A percentile compares a stretch with the other conserved stretches of the same genome.
Evolutionary conservation across 495 filamentous ascomycete genomes (phyloP).

Genomic region (Hypoxylon crocopeplum): DNA sequence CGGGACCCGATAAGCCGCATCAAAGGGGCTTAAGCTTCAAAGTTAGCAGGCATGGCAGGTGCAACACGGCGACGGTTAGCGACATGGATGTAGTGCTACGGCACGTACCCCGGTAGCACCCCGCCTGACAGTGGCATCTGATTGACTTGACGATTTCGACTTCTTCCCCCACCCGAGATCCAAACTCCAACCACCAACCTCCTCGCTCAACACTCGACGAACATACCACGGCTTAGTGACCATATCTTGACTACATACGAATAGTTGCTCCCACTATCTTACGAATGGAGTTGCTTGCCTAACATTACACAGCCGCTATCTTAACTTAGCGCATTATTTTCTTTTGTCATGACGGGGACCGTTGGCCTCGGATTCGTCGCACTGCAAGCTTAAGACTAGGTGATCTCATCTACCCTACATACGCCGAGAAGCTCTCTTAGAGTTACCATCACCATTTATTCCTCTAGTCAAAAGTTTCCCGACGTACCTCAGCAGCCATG

Average conservation of each 20-base stretch:
- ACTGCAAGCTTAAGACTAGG: slow-evolving; percentile 1
- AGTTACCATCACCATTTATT: slow-evolving; percentile 1
- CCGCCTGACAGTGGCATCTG: slow-evolving; percentile 36
- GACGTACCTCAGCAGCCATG: slow-evolving; percentile 41
- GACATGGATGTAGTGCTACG: slow-evolving; percentile 8
- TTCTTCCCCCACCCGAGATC: slow-evolving; percentile 11
- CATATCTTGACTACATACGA: no score
- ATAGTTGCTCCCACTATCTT: no score
- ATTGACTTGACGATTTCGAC: slow-evolving; percentile 28
- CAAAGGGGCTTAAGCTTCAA: slow-evolving; percentile 19
- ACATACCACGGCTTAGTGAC: slow-evolving; percentile 5
- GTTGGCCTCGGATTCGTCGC: slow-evolving; percentile 3
- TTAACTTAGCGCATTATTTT: not conserved
- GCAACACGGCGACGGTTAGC: slow-evolving; percentile 1
- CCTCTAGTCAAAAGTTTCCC: not conserved
- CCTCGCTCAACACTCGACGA: no score
- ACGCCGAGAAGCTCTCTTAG: not conserved
- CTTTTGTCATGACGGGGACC: slow-evolving; percentile 31
- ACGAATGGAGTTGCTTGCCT: no score
- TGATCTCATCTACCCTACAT: not conserved
- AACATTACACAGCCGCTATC: not conserved
- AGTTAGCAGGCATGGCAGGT: slow-evolving; percentile 17
- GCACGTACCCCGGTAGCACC: slow-evolving; percentile 15
- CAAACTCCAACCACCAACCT: slow-evolving; percentile 32
- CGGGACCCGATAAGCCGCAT: slow-evolving; percentile 15